Evolutionary conservation across 2,329 filamentous ascomycete genomes (phyloP).

Genomic region (Sclerotinia minor): DNA sequence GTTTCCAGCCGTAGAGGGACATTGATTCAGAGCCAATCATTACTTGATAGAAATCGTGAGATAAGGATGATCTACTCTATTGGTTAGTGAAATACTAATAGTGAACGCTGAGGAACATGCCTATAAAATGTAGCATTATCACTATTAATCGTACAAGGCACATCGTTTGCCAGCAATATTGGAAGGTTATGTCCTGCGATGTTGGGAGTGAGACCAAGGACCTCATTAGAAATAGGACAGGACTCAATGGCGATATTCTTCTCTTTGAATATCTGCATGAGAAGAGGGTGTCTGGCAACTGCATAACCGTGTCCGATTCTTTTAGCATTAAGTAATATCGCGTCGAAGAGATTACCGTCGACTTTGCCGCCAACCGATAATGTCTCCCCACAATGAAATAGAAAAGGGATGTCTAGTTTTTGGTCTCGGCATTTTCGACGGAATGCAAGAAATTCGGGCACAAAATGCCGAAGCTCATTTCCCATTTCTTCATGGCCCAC

Average conservation of each 20-base stretch:
- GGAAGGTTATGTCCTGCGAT: constrained; percentile 68
- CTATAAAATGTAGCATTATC: constrained; percentile 74
- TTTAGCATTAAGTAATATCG: constrained; percentile 63
- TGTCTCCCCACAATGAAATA: constrained; percentile 78
- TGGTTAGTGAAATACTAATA: constrained; percentile 25
- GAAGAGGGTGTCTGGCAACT: constrained; percentile 62
- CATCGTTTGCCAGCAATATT: constrained; percentile 66
- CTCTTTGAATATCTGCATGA: constrained; percentile 66
- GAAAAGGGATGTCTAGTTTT: constrained; percentile 63
- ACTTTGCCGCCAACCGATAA: constrained; percentile 63
- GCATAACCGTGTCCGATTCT: constrained; percentile 76
- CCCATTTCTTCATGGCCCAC: constrained; percentile 65
- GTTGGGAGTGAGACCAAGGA: constrained; percentile 67
- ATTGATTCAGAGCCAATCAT: constrained; percentile 69
- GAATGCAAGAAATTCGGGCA: constrained; percentile 58
- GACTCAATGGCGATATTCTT: constrained; percentile 70
- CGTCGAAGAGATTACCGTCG: constrained; percentile 69
- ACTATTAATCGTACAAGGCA: constrained; percentile 72
- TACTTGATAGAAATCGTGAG: constrained; percentile 76
- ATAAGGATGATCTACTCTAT: constrained; percentile 60
- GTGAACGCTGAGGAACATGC: constrained; percentile 45
- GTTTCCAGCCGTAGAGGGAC: constrained; percentile 69
- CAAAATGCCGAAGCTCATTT: constrained; percentile 60
- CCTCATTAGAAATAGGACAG: constrained; percentile 76
- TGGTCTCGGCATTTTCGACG: constrained; percentile 50